Percentiles rank a stretch among this genome's conserved stretches.
Conservation (phyloP, 2,329 filamentous ascomycete genomes). For the Ophiostoma australiae region DNA sequence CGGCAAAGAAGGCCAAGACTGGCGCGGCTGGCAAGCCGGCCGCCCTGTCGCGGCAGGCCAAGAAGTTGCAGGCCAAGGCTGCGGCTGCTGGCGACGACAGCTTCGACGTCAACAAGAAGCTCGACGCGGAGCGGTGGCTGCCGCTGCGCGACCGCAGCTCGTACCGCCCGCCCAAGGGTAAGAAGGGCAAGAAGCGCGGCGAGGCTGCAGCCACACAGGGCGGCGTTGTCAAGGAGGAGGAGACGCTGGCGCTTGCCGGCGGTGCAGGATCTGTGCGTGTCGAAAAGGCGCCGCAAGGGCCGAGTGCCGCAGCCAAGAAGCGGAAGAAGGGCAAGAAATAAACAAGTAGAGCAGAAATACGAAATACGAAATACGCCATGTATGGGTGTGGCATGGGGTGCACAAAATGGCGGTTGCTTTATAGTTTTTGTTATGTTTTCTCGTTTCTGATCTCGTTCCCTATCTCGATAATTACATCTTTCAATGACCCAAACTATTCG, state of each 20-base stretch:
- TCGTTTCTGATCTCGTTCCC: too few species aligned
- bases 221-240: constrained; percentile 70
- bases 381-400: not conserved
- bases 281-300: constrained; percentile 46
- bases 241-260: constrained; percentile 58
- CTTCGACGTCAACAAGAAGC: constrained; percentile 69
- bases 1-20: constrained; percentile 26
- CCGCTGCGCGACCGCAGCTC: constrained; percentile 82
- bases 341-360: not conserved
- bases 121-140: constrained; percentile 90
- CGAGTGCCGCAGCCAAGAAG: constrained; percentile 33
- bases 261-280: constrained; percentile 60
- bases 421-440: not conserved
- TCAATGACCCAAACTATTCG: not conserved
- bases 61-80: constrained; percentile 31
- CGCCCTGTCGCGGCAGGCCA: constrained; percentile 46
- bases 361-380: not conserved
- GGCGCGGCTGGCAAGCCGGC: constrained; percentile 21
- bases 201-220: constrained; percentile 80
- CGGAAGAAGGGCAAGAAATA: constrained; percentile 43
- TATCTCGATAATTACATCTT: not conserved
- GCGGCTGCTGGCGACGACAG: constrained; percentile 27
- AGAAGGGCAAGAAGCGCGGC: constrained; percentile 63
- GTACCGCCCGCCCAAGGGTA: constrained; percentile 84
- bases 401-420: constrained; percentile 7